Evolutionary conservation across 2,329 filamentous ascomycete genomes (phyloP), one percentile per base, ranked within the genome.

Genomic region (Fusarium pseudoanthophilum): DNA sequence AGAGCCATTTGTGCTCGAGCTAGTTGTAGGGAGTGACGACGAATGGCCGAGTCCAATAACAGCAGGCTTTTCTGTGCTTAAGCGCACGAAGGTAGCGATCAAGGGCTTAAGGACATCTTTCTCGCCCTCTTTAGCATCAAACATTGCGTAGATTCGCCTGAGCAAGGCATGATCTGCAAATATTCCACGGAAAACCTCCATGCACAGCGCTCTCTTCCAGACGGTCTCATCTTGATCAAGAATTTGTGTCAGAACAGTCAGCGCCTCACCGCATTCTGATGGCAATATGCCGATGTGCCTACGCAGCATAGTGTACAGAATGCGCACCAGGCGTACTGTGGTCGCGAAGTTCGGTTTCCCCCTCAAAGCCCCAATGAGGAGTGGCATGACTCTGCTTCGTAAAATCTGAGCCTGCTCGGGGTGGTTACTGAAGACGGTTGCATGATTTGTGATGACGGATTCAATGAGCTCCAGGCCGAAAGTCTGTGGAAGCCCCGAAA

Each of bases 401-500:
- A 98, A 86, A 42, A 97, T 90, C 73, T 95, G 88, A 10, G 92
- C 89, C 80, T 97, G 93, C 78, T 98, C 95, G 1, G 90, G 87
- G 78, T 98, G 95, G 7, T 87, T 86, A 24, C 91, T 85, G 80
- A 98, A 96, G 34, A 97, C 90, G 58, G 87, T 86, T n/a, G 92
- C 89, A 84, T 98, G 94, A 76, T 95, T 97, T 30, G 92, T 92
- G 67, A 99, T 85, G 59, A 97, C 91, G 2, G 94, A 95, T 82
- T 98, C 95, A 76, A 99, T 94, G 61, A 98, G 87, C 80, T 99
- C 96, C 3, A 99, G 84, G 11, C 95, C 93, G 76, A 97, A 96
- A 1, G 93, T 92, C 76, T 94, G 91, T 1, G 94, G 91, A 15
- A 98, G 87, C 7, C 90, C 90, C 18, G 93, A 91, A 77, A 96